phyloP scores from a whole-genome alignment of 2,329 filamentous ascomycete species.

The Nemania sp. region DNA sequence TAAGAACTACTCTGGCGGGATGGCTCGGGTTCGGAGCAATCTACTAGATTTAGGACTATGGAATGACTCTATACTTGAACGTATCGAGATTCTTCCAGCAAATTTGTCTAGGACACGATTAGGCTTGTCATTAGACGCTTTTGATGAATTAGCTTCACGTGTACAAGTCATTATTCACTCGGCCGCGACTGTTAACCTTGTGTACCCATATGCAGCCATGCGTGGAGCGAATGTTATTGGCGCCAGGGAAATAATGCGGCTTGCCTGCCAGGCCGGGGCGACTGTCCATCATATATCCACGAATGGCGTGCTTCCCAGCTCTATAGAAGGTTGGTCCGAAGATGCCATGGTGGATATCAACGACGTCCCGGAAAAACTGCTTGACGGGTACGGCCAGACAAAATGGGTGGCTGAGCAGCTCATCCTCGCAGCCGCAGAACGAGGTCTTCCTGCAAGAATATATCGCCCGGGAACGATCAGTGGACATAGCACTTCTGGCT shows the following conservation, averaged over 20 bases:
- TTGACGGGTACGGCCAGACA: constrained; percentile 81
- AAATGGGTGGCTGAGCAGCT: constrained; percentile 86
- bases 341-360: constrained; percentile 74
- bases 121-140: constrained; percentile 74
- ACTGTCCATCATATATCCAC: constrained; percentile 84
- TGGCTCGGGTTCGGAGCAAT: constrained; percentile 79
- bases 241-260: constrained; percentile 78
- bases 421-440: constrained; percentile 74
- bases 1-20: constrained; percentile 70
- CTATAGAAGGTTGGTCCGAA: constrained; percentile 77
- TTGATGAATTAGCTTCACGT: constrained; percentile 72
- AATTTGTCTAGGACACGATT: constrained; percentile 77
- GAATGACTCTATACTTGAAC: constrained; percentile 81
- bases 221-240: constrained; percentile 81
- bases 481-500: constrained; percentile 79
- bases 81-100: constrained; percentile 79
- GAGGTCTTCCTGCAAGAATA: constrained; percentile 77
- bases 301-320: constrained; percentile 81
- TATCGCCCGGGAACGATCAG: constrained; percentile 82
- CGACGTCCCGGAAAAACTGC: constrained; percentile 75
- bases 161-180: constrained; percentile 82
- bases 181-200: constrained; percentile 81
- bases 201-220: constrained; percentile 83
- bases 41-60: constrained; percentile 82
- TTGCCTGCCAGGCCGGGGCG: constrained; percentile 74